A percentile compares a stretch with the other conserved stretches of the same genome.
These are phyloP conservation scores for Backusella parvicylindrica DNA, from an alignment of 192 early-diverging fungal species.

Conservation along the genomic window DNA sequence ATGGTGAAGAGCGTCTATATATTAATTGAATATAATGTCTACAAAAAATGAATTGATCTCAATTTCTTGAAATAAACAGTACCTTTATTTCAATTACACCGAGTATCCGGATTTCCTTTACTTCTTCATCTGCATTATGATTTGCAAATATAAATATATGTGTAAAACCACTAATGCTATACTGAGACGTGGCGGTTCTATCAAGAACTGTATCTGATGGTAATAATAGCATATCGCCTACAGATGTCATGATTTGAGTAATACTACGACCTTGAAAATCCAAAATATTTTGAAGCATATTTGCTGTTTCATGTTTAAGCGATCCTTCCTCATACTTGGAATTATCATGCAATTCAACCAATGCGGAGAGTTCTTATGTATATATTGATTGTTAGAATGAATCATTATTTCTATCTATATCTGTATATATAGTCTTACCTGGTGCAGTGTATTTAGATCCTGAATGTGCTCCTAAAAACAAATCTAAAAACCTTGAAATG, in stretches of 20 bases:
- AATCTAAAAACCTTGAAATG: constrained; percentile 82
- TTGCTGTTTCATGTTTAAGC: constrained; percentile 61
- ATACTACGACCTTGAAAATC: constrained; percentile 64
- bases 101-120: background rate
- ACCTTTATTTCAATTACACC: constrained; percentile 2
- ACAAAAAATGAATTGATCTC: background rate
- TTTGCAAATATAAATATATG: background rate
- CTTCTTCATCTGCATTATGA: background rate
- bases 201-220: constrained; percentile 49
- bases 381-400: background rate
- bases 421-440: constrained; percentile 23
- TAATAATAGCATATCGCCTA: constrained; percentile 55
- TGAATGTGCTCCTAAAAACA: constrained; percentile 71
- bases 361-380: constrained; percentile 53
- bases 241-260: constrained; percentile 58
- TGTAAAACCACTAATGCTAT: background rate
- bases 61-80: background rate
- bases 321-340: constrained; percentile 53
- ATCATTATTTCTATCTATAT: background rate
- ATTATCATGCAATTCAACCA: constrained; percentile 56
- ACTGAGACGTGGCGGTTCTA: background rate
- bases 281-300: constrained; percentile 63
- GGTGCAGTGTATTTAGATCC: constrained; percentile 76
- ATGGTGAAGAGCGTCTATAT: background rate
- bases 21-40: background rate